Conservation (phyloP, 805 yeast genomes). For the Teunomyces pallodes region DNA sequence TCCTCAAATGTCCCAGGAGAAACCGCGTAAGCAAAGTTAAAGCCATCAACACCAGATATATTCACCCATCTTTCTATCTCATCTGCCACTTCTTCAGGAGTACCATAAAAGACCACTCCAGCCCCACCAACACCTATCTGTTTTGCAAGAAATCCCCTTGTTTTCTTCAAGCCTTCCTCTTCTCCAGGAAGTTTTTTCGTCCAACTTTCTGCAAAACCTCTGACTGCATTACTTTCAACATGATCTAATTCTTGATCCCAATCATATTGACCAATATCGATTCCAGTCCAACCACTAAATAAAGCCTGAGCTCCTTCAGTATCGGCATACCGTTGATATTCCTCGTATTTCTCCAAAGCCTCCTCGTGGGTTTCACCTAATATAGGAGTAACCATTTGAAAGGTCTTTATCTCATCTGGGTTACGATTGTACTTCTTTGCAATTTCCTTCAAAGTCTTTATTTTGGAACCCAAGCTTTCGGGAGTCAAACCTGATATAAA, state of each 20-base stretch:
- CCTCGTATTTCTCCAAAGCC: conserved; percentile 2
- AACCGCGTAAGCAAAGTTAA: conserved; percentile 5
- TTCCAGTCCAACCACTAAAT: conserved; percentile 6
- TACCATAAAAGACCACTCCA: conserved; percentile 5
- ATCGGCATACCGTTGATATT: conserved; percentile 2
- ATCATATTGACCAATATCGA: conserved; percentile 3
- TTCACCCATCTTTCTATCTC: conserved; percentile 6
- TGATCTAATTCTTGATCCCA: conserved; percentile 3
- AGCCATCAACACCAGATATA: conserved; percentile 3
- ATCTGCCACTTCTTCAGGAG: conserved; percentile 4
- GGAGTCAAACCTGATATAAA: conserved; percentile 1
- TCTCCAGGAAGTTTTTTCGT: conserved; percentile 5
- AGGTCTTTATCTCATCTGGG: neutral
- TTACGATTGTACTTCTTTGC: neutral
- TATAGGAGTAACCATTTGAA: conserved; percentile 2
- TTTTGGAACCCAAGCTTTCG: neutral
- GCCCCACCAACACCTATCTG: conserved; percentile 5
- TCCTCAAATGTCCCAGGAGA: conserved; percentile 5
- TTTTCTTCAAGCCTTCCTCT: conserved; percentile 1
- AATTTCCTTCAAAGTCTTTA: neutral
- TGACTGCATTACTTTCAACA: conserved; percentile 4
- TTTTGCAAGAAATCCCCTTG: conserved; percentile 3
- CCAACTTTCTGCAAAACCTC: conserved; percentile 3
- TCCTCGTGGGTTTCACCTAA: conserved; percentile 3
- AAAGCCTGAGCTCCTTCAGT: conserved; percentile 4